phyloP scores from a whole-genome alignment of 129 eudicot species.

The Dittrichia graveolens region DNA sequence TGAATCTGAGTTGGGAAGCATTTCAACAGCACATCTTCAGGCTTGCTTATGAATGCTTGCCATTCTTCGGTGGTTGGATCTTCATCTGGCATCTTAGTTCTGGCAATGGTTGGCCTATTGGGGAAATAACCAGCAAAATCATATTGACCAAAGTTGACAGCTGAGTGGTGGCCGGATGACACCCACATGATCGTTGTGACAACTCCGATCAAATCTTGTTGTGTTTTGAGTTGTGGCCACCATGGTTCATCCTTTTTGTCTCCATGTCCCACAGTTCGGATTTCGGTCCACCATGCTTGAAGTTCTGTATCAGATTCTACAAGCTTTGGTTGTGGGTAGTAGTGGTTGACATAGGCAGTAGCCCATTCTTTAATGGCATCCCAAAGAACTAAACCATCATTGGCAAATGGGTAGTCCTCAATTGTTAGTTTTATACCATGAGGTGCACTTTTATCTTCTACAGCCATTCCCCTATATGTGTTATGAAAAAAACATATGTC shows the following conservation, averaged over 20 bases:
- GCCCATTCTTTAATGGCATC: slow-evolving; percentile 50
- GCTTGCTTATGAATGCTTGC: slow-evolving; percentile 30
- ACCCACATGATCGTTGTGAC: slow-evolving; percentile 44
- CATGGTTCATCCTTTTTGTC: slow-evolving; percentile 58
- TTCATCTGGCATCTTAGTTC: slow-evolving; percentile 44
- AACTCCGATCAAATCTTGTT: slow-evolving; percentile 27
- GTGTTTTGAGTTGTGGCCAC: slow-evolving; percentile 50
- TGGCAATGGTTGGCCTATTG: slow-evolving; percentile 37
- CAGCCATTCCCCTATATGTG: slow-evolving; percentile 57
- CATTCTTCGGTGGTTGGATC: slow-evolving; percentile 33
- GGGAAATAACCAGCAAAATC: slow-evolving; percentile 49
- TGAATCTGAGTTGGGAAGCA: slow-evolving; percentile 37
- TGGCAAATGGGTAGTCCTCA: slow-evolving; percentile 54
- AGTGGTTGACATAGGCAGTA: slow-evolving; percentile 35
- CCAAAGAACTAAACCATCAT: slow-evolving; percentile 55
- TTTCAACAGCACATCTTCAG: slow-evolving; percentile 29
- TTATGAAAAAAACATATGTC: neutral
- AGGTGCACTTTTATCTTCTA: slow-evolving; percentile 46
- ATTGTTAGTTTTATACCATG: slow-evolving; percentile 43
- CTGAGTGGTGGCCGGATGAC: slow-evolving; percentile 48
- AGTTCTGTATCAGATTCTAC: slow-evolving; percentile 40
- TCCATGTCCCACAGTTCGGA: slow-evolving; percentile 47
- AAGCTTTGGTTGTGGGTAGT: slow-evolving; percentile 36
- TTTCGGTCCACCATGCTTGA: slow-evolving; percentile 62
- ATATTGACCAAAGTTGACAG: slow-evolving; percentile 57